Base-by-base conservation (phyloP, 768 basidiomycete species). In the Suillus plorans region DNA sequence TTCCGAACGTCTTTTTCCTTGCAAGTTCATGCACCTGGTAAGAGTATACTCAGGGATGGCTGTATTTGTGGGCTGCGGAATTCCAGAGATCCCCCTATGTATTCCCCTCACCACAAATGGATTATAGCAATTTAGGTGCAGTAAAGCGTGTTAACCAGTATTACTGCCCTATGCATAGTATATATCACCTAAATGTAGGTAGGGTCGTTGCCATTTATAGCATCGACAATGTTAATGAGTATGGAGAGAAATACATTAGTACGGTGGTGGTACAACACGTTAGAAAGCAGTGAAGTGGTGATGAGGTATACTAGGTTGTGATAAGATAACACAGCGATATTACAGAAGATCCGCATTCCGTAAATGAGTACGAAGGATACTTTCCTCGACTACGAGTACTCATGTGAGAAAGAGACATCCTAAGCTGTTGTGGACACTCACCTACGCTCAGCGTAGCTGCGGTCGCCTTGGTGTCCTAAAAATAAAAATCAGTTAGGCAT, bases 401-500 rank as follows among this genome's bases (percentile, higher is more conserved):
- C n/a, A 60, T 64, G 20, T 8, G 20, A 1, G 18, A 28, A 37
- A 13, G 20, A 57, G 42, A 22, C 61, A 42, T 57, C 16, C 50
- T 53, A 55, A 22, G 44, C 44, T 34, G 5, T 41, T 47, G 20
- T 47, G 20, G 47, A 68, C 49, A 72, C 86, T 74, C 70, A 88
- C 89, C 89, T 69, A 87, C 84, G 41, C 82, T 83, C 49, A 93
- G 76, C 3, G 91, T 93, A 28, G 84, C 81, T 34, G 89, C 90
- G 3, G 91, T 93, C 8, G 89, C 85, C 67, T 85, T 81, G 1
- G 89, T 92, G 68, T 93, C 90, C 91, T 92, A 70, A 44, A 62
- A 63, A 62, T 14, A 65, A 63, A 69, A 57, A 66, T 58, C 55
- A n/a, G 62, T 71, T 59, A 71, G 53, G 41, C 49, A 52, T 34